These are phyloP conservation scores for Hamigera avellanea DNA, from an alignment of 495 filamentous ascomycete species.

Conservation along the genomic window DNA sequence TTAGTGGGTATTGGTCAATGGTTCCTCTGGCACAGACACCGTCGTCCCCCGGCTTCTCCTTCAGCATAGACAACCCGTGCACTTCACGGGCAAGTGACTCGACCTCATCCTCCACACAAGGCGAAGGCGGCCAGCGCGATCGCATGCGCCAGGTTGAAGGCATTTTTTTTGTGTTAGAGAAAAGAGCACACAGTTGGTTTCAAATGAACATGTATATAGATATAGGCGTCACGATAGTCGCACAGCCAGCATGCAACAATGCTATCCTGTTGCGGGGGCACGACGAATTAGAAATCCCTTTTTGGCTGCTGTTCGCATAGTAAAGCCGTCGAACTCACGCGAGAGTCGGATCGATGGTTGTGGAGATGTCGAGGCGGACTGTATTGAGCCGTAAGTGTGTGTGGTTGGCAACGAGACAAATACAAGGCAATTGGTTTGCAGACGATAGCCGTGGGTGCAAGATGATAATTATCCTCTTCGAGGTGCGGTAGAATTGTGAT, in stretches of 20 bases:
- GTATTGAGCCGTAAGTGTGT: no score
- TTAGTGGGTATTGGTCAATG: conserved; percentile 35
- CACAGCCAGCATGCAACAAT: neutral
- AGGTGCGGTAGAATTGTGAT: no score
- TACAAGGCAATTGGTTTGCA: neutral
- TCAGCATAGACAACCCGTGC: conserved; percentile 18
- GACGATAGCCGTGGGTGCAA: neutral
- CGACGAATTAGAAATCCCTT: conserved; percentile 9
- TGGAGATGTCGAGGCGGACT: no score
- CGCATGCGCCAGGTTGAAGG: conserved; percentile 17
- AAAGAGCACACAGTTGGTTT: conserved; percentile 1
- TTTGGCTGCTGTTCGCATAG: conserved; percentile 10
- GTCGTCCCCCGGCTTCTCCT: conserved; percentile 25
- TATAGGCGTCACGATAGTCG: neutral
- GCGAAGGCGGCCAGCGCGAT: conserved; percentile 27
- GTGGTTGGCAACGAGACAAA: neutral
- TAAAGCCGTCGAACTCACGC: conserved; percentile 4
- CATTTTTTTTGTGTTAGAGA: conserved; percentile 11
- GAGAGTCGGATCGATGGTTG: conserved; percentile 1
- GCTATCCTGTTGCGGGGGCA: conserved; percentile 10
- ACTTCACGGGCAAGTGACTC: conserved; percentile 31
- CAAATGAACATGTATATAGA: neutral
- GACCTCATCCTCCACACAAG: conserved; percentile 34
- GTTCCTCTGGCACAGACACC: conserved; percentile 29
- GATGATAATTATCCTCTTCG: neutral